Evolutionary conservation across 2,329 filamentous ascomycete genomes (phyloP), one percentile per base, ranked within the genome.

Genomic region (Sordariomycetes sp.): DNA sequence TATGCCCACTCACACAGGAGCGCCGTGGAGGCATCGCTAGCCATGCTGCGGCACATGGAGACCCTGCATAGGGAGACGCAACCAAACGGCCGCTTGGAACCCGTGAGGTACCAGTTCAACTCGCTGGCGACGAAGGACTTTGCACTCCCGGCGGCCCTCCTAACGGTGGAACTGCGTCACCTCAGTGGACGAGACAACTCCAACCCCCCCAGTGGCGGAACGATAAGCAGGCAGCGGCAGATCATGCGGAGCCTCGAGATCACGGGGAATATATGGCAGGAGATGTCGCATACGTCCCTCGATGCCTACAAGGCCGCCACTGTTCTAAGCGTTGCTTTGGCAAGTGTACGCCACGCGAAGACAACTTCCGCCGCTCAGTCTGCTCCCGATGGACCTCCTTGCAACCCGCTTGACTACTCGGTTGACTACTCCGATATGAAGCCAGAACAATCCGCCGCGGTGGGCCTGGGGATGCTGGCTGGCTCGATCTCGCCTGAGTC

Each of bases 261-360:
- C 20, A 87, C 87, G 10, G 80, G 82, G 52, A 76, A 79, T 20
- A 94, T 97, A 58, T 97, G 91, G 90, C 84, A 86, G 54, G 82
- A 82, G 10, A 75, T 90, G 12, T 81, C 84, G 2, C 86, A 94
- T 57, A 77, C 84, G 25, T 94, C 87, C 1, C 86, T 96, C 72
- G 92, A 97, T 63, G 90, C 91, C 0, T 91, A 85, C 73, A 97
- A 97, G 72, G 92, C 90, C 1, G 83, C 83, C 48, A 83, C 82
- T 50, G 79, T 92, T 25, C 75, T 97, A n/a, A 84, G 84, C 24
- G 84, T 96, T 25, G n/a, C 52, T n/a, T 35, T 56, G n/a, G 55
- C 52, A 13, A 56, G 55, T 5, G 55, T 51, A 32, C 50, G 50
- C 10, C 36, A 35, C 25, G 45, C 55, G 12, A 32, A n/a, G n/a